Conservation (phyloP, 1,284 basidiomycete genomes). For the Xerocomus nothofagi region DNA sequence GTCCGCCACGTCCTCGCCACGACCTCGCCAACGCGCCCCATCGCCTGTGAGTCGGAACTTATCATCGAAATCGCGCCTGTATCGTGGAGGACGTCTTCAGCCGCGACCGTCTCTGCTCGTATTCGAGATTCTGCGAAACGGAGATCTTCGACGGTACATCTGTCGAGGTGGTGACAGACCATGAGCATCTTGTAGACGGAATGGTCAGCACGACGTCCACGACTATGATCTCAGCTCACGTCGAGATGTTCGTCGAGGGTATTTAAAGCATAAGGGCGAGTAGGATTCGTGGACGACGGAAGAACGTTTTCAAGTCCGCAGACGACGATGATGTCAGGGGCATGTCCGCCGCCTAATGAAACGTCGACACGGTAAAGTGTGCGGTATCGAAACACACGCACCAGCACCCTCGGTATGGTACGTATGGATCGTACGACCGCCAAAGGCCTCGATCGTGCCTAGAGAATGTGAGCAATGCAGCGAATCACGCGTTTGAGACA, state of each 20-base stretch:
- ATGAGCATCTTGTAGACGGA: conserved; percentile 81
- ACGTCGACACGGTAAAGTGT: conserved; percentile 1
- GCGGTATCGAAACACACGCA: conserved; percentile 31
- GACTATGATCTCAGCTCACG: conserved; percentile 55
- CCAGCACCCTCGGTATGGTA: conserved; percentile 96
- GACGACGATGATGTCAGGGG: conserved; percentile 97
- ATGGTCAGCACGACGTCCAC: neutral
- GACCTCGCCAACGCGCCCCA: conserved; percentile 98
- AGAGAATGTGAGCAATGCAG: conserved; percentile 20
- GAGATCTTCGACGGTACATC: conserved; percentile 89
- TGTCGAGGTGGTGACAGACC: conserved; percentile 93
- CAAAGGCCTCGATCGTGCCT: conserved; percentile 91
- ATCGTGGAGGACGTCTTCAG: conserved; percentile 97
- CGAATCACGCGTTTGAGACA: neutral
- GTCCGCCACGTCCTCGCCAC: conserved; percentile 94
- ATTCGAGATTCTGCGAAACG: conserved; percentile 98
- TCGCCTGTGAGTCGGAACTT: conserved; percentile 93
- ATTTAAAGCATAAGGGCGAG: conserved; percentile 88
- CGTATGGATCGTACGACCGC: conserved; percentile 93
- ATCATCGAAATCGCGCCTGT: conserved; percentile 96
- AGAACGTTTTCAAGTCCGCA: conserved; percentile 89
- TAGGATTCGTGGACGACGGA: conserved; percentile 98
- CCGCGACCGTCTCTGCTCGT: conserved; percentile 94
- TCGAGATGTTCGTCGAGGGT: conserved; percentile 98
- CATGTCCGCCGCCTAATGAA: conserved; percentile 85